Base-by-base conservation (phyloP, 2,329 filamentous ascomycete genomes). In the Colletotrichum horii region DNA sequence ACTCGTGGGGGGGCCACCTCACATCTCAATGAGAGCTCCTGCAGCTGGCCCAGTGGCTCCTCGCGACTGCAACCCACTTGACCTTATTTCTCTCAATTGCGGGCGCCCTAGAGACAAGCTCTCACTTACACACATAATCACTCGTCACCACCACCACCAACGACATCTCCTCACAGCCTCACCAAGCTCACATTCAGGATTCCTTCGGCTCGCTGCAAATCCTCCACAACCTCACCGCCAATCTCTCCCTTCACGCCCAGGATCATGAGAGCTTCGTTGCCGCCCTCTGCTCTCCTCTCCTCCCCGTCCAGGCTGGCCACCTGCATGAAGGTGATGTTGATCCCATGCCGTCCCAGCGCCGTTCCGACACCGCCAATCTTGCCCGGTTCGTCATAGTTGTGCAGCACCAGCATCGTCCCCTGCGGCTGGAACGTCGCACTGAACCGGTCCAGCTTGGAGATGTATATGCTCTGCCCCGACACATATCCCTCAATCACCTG, bases 321-420 rank as follows among this genome's bases (percentile, higher is more conserved):
- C 80, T 91, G 93, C 95, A 96, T 97, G 81, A 93, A 96, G 61
- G 90, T 90, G 82, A 96, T 95, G 80, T 97, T 97, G 68, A 97
- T 92, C 0, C 91, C 92, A 48, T 93, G 90, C 48, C 88, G 88
- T 0, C 94, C 95, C 30, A 96, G 85, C 67, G 92, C 88, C 74
- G 89, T 92, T 1, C 95, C 95, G 4, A 97, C 94, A 48, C 92
- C 91, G 3, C 95, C 95, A 82, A 97, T 96, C 87, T 96, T 96
- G 14, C 95, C 95, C 0, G 94, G 94, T 77, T 93, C 90, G 81
- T 97, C 94, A 80, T 94, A 96, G 85, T 96, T 96, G 80, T 95
- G 91, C 79, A 95, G 90, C 75, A 96, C 93, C n/a, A 96, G 87
- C 74, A 96, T 83, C 0, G 91, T 95, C 1, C 94, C 94, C 75